phyloP scores from a whole-genome alignment of 1,284 basidiomycete species.

The Boletellus dicymbophilus region DNA sequence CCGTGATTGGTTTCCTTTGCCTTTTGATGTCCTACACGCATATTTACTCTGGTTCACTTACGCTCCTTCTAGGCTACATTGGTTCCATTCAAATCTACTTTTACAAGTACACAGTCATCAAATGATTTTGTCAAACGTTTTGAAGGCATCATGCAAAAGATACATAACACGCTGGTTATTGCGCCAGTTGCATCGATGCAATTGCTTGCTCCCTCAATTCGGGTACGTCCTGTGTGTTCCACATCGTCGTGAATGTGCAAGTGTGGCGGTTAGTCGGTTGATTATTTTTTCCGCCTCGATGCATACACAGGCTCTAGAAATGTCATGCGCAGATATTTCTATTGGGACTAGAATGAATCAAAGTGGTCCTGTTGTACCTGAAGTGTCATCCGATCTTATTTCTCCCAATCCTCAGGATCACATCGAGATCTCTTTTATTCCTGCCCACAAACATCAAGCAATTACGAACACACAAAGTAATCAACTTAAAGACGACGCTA shows the following conservation, averaged over 20 bases:
- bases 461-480: slow-evolving; percentile 17
- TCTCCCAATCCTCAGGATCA: slow-evolving; percentile 38
- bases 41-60: slow-evolving; percentile 12
- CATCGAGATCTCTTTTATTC: slow-evolving; percentile 73
- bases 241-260: neutral
- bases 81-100: slow-evolving; percentile 20
- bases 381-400: slow-evolving; percentile 15
- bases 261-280: slow-evolving; percentile 2
- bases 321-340: neutral
- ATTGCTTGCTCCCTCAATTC: slow-evolving; percentile 16
- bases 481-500: slow-evolving; percentile 53
- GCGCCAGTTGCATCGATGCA: slow-evolving; percentile 48
- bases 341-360: slow-evolving; percentile 3
- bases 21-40: neutral
- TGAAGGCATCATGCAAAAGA: slow-evolving; percentile 52
- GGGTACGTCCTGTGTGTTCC: slow-evolving; percentile 18
- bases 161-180: slow-evolving; percentile 54
- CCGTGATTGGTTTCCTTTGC: slow-evolving; percentile 12
- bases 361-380: slow-evolving; percentile 5
- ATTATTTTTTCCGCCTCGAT: slow-evolving; percentile 5
- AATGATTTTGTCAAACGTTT: slow-evolving; percentile 34
- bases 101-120: slow-evolving; percentile 6
- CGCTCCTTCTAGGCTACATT: slow-evolving; percentile 8
- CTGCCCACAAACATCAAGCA: slow-evolving; percentile 49
- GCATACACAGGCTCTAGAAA: slow-evolving; percentile 10